These are phyloP conservation scores for Ambrosiella xylebori DNA, from an alignment of 2,329 filamentous ascomycete genomes.

Conservation along the genomic window DNA sequence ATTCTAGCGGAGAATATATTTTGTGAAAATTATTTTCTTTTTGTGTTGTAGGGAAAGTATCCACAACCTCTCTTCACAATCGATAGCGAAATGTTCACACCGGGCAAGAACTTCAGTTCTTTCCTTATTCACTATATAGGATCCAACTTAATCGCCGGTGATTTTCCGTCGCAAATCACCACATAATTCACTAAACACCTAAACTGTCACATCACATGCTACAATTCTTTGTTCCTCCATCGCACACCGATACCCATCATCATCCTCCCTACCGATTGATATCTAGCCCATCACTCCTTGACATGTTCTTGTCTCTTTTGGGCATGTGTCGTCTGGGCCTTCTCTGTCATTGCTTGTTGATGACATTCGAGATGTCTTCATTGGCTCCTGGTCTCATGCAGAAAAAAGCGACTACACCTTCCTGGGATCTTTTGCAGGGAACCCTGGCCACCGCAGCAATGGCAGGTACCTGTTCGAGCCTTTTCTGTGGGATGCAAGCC, in stretches of 20 bases:
- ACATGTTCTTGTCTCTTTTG: constrained; percentile 6
- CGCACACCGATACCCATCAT: background rate
- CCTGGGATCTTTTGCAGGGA: constrained; percentile 4
- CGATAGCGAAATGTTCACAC: too few relatives aligned
- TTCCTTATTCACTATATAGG: too few relatives aligned
- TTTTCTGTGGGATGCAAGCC: background rate
- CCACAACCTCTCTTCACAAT: too few relatives aligned
- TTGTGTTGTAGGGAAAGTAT: too few relatives aligned
- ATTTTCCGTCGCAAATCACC: background rate
- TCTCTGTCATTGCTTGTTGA: background rate
- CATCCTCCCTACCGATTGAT: background rate
- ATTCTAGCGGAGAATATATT: too few relatives aligned
- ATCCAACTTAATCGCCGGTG: background rate
- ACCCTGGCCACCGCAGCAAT: background rate
- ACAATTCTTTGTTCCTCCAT: background rate
- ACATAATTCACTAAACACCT: too few relatives aligned
- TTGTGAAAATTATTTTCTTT: too few relatives aligned
- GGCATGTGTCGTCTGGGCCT: constrained; percentile 3
- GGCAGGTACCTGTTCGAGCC: background rate
- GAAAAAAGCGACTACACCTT: background rate
- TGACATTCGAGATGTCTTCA: constrained; percentile 4
- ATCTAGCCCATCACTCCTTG: background rate
- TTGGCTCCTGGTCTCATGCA: constrained; percentile 1
- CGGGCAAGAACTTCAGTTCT: too few relatives aligned
- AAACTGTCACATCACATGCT: background rate